Evolutionary conservation across 805 yeast genomes (phyloP).

Genomic region (Candida oleophila): DNA sequence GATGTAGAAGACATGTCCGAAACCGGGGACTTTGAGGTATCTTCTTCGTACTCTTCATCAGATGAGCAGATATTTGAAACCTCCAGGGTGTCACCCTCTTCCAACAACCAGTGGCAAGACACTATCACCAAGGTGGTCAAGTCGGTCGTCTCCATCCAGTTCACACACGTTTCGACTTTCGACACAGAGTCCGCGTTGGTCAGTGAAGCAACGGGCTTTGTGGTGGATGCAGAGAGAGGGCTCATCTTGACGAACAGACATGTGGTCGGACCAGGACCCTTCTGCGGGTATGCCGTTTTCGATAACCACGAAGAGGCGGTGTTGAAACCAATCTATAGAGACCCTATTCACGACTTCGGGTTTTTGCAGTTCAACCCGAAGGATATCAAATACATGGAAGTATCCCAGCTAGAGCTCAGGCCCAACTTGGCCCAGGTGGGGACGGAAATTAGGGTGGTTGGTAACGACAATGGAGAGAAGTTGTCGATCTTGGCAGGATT

Average conservation of each 20-base stretch:
- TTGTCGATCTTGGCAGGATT: slow-evolving; percentile 86
- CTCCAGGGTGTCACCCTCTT: background rate
- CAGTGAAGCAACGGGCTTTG: slow-evolving; percentile 94
- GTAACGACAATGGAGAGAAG: slow-evolving; percentile 96
- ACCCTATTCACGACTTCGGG: slow-evolving; percentile 95
- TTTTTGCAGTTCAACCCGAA: slow-evolving; percentile 76
- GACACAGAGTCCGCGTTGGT: slow-evolving; percentile 81
- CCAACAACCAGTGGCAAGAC: slow-evolving; percentile 58
- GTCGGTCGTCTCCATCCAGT: slow-evolving; percentile 86
- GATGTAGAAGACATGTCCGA: slow-evolving; percentile 10
- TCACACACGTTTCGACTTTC: slow-evolving; percentile 80
- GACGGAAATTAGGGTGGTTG: slow-evolving; percentile 88
- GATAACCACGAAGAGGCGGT: slow-evolving; percentile 94
- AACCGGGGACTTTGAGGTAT: slow-evolving; percentile 10
- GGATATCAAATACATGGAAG: slow-evolving; percentile 68
- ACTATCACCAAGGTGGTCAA: slow-evolving; percentile 81
- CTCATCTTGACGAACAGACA: slow-evolving; percentile 89
- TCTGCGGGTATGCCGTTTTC: slow-evolving; percentile 85
- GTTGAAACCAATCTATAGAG: slow-evolving; percentile 83
- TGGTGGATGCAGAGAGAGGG: slow-evolving; percentile 80
- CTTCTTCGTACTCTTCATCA: slow-evolving; percentile 11
- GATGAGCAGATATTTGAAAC: slow-evolving; percentile 9
- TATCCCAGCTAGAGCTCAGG: slow-evolving; percentile 61
- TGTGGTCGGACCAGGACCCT: slow-evolving; percentile 95
- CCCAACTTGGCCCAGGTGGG: slow-evolving; percentile 92